phyloP scores from a whole-genome alignment of 176 grass and related monocot genomes.

The Miscanthus lutarioriparius region DNA sequence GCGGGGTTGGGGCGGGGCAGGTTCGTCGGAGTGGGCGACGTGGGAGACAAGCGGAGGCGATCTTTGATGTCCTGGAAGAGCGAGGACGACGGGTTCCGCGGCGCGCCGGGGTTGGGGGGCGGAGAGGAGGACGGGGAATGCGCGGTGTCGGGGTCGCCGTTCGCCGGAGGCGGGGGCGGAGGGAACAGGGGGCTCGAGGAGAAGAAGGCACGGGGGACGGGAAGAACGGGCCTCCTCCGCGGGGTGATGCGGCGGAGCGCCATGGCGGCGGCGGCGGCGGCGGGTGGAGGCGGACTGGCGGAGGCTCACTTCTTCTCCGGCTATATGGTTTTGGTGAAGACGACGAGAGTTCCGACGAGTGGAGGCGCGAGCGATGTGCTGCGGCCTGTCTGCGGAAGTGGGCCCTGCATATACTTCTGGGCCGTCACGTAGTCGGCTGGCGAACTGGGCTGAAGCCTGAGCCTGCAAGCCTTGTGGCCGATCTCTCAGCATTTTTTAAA shows the following conservation, averaged over 20 bases:
- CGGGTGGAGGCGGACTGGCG: neutral
- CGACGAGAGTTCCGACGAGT: neutral
- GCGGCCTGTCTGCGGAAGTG: neutral
- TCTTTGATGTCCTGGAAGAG: slow-evolving; percentile 51
- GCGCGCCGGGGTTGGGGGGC: slow-evolving; percentile 10
- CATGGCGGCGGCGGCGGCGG: slow-evolving; percentile 39
- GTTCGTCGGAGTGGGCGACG: slow-evolving; percentile 24
- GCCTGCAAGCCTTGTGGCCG: neutral
- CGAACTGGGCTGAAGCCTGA: neutral
- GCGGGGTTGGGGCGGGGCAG: slow-evolving; percentile 29
- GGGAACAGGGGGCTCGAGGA: slow-evolving; percentile 31
- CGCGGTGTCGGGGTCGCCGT: slow-evolving; percentile 2
- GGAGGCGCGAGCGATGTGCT: neutral
- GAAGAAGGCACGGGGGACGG: slow-evolving; percentile 24
- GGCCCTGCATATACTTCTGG: neutral
- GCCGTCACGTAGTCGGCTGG: neutral
- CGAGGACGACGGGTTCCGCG: neutral
- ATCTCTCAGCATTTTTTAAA: neutral
- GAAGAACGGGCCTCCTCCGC: slow-evolving; percentile 8
- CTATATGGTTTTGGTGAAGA: slow-evolving; percentile 31
- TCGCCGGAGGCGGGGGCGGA: slow-evolving; percentile 11
- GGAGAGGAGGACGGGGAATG: slow-evolving; percentile 2
- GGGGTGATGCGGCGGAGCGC: slow-evolving; percentile 46
- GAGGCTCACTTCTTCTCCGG: neutral
- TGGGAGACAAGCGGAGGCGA: slow-evolving; percentile 30